phyloP scores from a whole-genome alignment of 1,284 basidiomycete species.

The Sphagnurus paluster region DNA sequence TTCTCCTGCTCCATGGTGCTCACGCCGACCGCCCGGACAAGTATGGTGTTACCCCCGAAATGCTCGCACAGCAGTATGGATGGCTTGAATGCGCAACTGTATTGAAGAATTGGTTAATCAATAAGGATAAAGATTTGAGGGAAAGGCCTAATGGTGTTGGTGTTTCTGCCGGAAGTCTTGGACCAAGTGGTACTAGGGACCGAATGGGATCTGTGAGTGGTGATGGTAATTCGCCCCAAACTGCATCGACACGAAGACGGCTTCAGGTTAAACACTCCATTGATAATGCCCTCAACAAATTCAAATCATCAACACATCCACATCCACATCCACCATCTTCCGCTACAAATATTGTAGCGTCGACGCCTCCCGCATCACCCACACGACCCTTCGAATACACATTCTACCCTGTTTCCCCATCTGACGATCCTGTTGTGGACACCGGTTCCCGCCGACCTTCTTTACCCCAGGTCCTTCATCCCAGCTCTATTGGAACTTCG shows the following conservation, averaged over 20 bases:
- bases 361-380: slow-evolving; percentile 43
- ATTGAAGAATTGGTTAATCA: slow-evolving; percentile 52
- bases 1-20: slow-evolving; percentile 81
- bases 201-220: slow-evolving; percentile 23
- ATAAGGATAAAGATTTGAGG: slow-evolving; percentile 60
- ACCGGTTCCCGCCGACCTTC: slow-evolving; percentile 42
- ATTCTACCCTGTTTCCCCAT: slow-evolving; percentile 29
- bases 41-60: slow-evolving; percentile 80
- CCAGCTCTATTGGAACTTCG: slow-evolving; percentile 24
- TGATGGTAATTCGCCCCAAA: slow-evolving; percentile 26
- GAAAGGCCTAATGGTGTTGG: slow-evolving; percentile 33
- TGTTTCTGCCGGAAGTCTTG: slow-evolving; percentile 17
- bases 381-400: slow-evolving; percentile 38
- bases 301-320: slow-evolving; percentile 44
- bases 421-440: slow-evolving; percentile 30
- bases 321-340: too few species aligned
- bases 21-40: slow-evolving; percentile 80
- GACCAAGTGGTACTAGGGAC: slow-evolving; percentile 21
- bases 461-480: slow-evolving; percentile 40
- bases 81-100: slow-evolving; percentile 65
- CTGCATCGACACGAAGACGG: slow-evolving; percentile 37
- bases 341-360: slow-evolving; percentile 20
- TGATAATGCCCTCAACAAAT: slow-evolving; percentile 58
- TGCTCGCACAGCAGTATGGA: slow-evolving; percentile 67
- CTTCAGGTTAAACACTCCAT: slow-evolving; percentile 63